Evolutionary conservation across 2,329 filamentous ascomycete genomes (phyloP).

Genomic region (Bipolaris oryzae): DNA sequence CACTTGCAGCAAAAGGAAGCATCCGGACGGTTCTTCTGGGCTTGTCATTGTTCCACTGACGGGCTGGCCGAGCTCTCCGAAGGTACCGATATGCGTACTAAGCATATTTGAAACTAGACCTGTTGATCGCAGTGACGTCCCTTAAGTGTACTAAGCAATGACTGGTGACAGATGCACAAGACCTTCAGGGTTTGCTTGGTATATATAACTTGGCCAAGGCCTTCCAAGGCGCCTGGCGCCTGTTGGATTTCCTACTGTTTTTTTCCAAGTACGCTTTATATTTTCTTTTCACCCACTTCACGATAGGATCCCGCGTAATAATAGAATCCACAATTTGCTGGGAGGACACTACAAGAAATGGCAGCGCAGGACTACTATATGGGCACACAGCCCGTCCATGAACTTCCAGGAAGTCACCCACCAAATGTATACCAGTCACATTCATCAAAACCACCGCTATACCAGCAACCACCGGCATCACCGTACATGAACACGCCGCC

Average conservation of each 20-base stretch:
- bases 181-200: conserved; percentile 13
- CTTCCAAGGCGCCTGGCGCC: conserved; percentile 4
- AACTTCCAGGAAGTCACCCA: conserved; percentile 26
- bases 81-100: conserved; percentile 28
- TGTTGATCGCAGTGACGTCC: conserved; percentile 38
- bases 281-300: background rate
- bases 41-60: conserved; percentile 21
- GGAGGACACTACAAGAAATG: conserved; percentile 23
- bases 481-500: conserved; percentile 18
- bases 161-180: conserved; percentile 37
- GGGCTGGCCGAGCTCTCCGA: conserved; percentile 35
- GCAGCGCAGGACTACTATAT: conserved; percentile 45
- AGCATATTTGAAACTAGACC: conserved; percentile 19
- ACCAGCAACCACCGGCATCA: conserved; percentile 24
- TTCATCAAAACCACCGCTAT: conserved; percentile 20
- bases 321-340: background rate
- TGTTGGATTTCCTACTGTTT: conserved; percentile 9
- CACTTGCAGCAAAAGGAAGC: conserved; percentile 1
- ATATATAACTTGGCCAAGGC: conserved; percentile 23
- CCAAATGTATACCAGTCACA: conserved; percentile 21
- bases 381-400: conserved; percentile 30
- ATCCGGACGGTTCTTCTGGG: conserved; percentile 6
- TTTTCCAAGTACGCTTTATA: background rate
- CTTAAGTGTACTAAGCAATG: conserved; percentile 10
- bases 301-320: background rate